phyloP scores from a whole-genome alignment of 2,329 filamentous ascomycete species.

The Zopfia rhizophila region DNA sequence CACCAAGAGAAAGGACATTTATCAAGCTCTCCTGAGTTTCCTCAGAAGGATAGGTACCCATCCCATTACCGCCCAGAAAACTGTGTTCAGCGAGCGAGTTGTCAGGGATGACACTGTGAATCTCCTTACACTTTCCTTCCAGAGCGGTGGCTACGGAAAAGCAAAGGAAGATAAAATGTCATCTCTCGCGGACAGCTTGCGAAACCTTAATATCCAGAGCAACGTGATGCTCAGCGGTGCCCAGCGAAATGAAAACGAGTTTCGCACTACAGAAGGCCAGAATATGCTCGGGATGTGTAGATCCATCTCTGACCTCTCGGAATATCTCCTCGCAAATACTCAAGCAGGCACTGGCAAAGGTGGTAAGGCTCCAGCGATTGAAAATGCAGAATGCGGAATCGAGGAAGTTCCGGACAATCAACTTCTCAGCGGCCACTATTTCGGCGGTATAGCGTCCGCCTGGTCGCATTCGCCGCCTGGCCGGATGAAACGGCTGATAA shows the following conservation, averaged over 20 bases:
- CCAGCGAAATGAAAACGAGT: slow-evolving; percentile 24
- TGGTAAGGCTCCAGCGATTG: not conserved
- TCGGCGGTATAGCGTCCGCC: slow-evolving; percentile 15
- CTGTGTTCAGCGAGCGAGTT: slow-evolving; percentile 48
- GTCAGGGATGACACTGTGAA: slow-evolving; percentile 48
- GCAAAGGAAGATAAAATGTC: slow-evolving; percentile 24
- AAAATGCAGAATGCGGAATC: slow-evolving; percentile 28
- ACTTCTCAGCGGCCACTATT: slow-evolving; percentile 45
- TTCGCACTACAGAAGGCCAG: slow-evolving; percentile 35
- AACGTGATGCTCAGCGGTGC: slow-evolving; percentile 32
- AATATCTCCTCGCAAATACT: slow-evolving; percentile 28
- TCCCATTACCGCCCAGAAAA: slow-evolving; percentile 31
- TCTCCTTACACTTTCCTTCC: slow-evolving; percentile 50
- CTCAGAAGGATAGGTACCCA: slow-evolving; percentile 49
- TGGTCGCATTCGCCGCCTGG: slow-evolving; percentile 36
- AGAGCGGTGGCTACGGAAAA: not conserved
- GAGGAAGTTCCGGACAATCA: slow-evolving; percentile 48
- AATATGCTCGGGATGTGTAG: slow-evolving; percentile 48
- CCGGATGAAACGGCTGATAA: slow-evolving; percentile 58
- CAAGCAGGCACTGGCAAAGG: slow-evolving; percentile 2
- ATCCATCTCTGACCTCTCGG: slow-evolving; percentile 41
- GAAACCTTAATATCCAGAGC: slow-evolving; percentile 37
- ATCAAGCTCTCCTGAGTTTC: slow-evolving; percentile 54
- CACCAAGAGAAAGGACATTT: slow-evolving; percentile 45
- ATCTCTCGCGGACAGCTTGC: slow-evolving; percentile 38